phyloP scores from a whole-genome alignment of 768 basidiomycete genomes.

The Rhodotorula babjevae region DNA sequence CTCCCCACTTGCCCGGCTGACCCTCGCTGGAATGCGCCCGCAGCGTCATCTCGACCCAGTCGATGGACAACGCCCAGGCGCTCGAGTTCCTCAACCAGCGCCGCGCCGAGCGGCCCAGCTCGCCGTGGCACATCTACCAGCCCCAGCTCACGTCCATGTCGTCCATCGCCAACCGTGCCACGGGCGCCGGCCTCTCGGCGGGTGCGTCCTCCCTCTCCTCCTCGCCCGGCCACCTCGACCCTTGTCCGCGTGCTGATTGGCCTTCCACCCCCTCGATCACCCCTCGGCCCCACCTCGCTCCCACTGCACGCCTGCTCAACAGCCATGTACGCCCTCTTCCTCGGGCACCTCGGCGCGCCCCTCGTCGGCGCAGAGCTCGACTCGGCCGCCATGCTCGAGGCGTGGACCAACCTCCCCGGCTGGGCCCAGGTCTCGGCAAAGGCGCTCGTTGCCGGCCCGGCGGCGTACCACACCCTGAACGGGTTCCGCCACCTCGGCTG shows the following conservation, averaged over 20 bases:
- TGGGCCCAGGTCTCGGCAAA: constrained; percentile 73
- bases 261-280: constrained; percentile 2
- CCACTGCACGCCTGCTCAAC: constrained; percentile 1
- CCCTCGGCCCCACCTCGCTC: background rate
- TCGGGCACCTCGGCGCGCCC: constrained; percentile 79
- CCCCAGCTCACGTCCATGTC: constrained; percentile 84
- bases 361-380: constrained; percentile 61
- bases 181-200: constrained; percentile 72
- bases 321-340: constrained; percentile 84
- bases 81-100: constrained; percentile 74
- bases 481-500: constrained; percentile 84
- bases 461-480: constrained; percentile 85
- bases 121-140: constrained; percentile 92
- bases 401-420: constrained; percentile 66
- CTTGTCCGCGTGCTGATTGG: background rate
- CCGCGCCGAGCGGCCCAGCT: constrained; percentile 78
- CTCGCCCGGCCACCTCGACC: background rate
- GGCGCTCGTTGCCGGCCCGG: constrained; percentile 72
- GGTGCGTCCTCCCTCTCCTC: constrained; percentile 52
- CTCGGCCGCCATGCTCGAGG: constrained; percentile 68
- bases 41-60: constrained; percentile 45
- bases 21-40: no score
- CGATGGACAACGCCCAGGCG: constrained; percentile 43
- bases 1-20: no score
- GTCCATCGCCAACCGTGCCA: constrained; percentile 81